Base-by-base conservation (phyloP, 345 rosid genomes). In the Cardamine resedifolia region DNA sequence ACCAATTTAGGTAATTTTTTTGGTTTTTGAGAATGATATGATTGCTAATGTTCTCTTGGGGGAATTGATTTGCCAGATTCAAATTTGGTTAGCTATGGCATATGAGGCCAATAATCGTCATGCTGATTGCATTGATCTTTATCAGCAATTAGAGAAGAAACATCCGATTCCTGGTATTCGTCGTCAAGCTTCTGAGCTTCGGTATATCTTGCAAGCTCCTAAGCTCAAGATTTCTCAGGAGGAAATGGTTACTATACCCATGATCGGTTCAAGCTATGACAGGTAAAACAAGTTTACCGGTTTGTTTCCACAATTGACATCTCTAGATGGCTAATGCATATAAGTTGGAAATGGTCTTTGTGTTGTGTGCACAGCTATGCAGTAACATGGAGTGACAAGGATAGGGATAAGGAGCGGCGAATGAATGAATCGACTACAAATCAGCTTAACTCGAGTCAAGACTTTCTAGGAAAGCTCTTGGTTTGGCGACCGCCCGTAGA, bases 1-100 rank as follows among this genome's bases (percentile, higher is more conserved):
- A 61, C 56, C 44, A 58, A 9, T 16, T 66, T 50, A 68, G 70
- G 51, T 26, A 70, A 33, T 27, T 30, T 63, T 3, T 27, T 23
- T 1, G 4, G 8, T 6, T 38, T 61, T 51, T 60, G 1, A 1
- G 21, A 28, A 18, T 31, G 5, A 18, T 15, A 0, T 62, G 70
- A 45, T 65, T 67, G 74, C 58, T 75, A 61, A 75, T 75, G 41
- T 43, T 67, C 10, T 23, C 2, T 45, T 47, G 11, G 50, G 51
- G 60, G 58, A 30, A 44, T 52, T 61, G 58, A 36, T 57, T 47
- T 74, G 70, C 70, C 85, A 94, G 97, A 91, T 94, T 77, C 98
- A 94, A 80, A 89, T 94, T 78, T 94, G 98, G 98, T 80, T 94
- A 56, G 98, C 95, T 26, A 91, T 94, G 98, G 98, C 97, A 51